Conservation (phyloP, 306 rosid species). For the Pachyrhizus erosus region DNA sequence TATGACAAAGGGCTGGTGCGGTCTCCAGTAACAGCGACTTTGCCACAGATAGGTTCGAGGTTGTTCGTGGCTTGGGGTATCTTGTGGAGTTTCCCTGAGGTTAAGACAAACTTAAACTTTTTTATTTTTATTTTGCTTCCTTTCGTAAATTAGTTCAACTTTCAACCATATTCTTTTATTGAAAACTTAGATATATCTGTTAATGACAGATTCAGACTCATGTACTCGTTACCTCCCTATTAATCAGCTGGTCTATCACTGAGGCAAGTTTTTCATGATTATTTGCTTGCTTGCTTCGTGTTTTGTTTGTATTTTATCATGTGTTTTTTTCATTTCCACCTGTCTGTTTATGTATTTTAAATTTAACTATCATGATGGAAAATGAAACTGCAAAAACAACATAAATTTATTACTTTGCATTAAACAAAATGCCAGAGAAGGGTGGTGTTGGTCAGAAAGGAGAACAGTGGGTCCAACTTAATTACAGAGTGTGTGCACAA, state of each 20-base stretch:
- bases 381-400: background rate
- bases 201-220: constrained; percentile 6
- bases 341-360: background rate
- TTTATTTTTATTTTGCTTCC: background rate
- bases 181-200: background rate
- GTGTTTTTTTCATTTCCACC: background rate
- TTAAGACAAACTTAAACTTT: background rate
- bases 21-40: constrained; percentile 4
- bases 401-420: too few species aligned
- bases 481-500: background rate
- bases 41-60: constrained; percentile 19
- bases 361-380: background rate
- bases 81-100: constrained; percentile 1
- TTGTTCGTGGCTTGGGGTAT: constrained; percentile 1
- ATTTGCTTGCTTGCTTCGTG: background rate
- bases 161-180: background rate
- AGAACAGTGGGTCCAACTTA: background rate
- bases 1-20: constrained; percentile 8
- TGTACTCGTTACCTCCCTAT: background rate
- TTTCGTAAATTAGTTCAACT: background rate
- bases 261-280: constrained; percentile 1
- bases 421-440: background rate
- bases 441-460: background rate
- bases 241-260: background rate
- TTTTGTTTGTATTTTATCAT: background rate